These are phyloP conservation scores for Austroboletus niveus DNA, from an alignment of 1,284 basidiomycete species.

Conservation along the genomic window DNA sequence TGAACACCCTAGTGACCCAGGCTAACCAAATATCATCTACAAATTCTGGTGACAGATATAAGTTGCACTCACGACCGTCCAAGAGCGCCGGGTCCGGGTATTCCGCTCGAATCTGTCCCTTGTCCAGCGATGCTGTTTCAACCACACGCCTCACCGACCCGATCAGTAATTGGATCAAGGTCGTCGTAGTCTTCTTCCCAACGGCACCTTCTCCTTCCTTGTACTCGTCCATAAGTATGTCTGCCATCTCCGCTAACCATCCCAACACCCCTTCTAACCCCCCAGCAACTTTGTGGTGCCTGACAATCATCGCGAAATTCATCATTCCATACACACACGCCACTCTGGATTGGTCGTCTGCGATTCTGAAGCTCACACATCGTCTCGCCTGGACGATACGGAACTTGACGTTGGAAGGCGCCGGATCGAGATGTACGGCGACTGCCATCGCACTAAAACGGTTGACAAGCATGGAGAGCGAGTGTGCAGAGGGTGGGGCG, in stretches of 20 bases:
- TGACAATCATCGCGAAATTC: slow-evolving; percentile 69
- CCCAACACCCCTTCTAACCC: slow-evolving; percentile 53
- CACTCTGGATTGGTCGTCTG: slow-evolving; percentile 69
- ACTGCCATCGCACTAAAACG: slow-evolving; percentile 79
- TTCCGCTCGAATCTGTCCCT: slow-evolving; percentile 22
- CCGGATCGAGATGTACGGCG: slow-evolving; percentile 72
- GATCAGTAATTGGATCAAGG: slow-evolving; percentile 52
- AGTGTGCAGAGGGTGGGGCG: slow-evolving; percentile 49
- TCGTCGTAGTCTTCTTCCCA: slow-evolving; percentile 22
- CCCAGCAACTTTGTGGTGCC: slow-evolving; percentile 52
- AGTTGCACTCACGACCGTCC: slow-evolving; percentile 50
- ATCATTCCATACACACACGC: slow-evolving; percentile 78
- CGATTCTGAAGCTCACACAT: slow-evolving; percentile 68
- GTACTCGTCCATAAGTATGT: slow-evolving; percentile 60
- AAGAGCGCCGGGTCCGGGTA: slow-evolving; percentile 72
- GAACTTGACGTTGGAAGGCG: slow-evolving; percentile 46
- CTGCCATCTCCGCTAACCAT: slow-evolving; percentile 71
- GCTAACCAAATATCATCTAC: slow-evolving; percentile 37
- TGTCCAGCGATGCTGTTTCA: slow-evolving; percentile 47
- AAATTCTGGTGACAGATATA: not conserved
- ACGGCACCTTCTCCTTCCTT: slow-evolving; percentile 26
- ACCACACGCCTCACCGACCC: slow-evolving; percentile 64
- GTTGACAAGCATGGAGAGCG: slow-evolving; percentile 84
- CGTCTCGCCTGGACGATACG: slow-evolving; percentile 61
- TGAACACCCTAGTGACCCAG: slow-evolving; percentile 62